A percentile compares a stretch with the other conserved stretches of the same genome.
Evolutionary conservation across 768 basidiomycete species (phyloP).

Genomic region (Xanthoconium stramineum): DNA sequence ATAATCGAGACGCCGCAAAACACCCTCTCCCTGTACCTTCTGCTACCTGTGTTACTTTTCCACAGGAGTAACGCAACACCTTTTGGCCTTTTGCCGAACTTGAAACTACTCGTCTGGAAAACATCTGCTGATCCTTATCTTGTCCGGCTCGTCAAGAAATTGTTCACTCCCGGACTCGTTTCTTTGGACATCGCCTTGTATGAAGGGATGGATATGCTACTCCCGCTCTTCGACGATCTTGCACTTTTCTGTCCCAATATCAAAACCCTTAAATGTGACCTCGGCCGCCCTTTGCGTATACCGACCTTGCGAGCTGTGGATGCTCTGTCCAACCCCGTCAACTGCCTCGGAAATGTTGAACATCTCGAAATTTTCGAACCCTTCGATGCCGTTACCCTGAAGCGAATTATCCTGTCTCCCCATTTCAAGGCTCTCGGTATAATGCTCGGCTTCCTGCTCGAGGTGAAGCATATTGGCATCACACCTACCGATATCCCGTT

Average conservation of each 20-base stretch:
- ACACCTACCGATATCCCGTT: not conserved
- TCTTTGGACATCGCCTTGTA: not conserved
- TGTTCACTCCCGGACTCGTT: not conserved
- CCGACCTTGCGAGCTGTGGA: not conserved
- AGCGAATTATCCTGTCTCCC: not conserved
- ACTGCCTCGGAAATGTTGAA: not conserved
- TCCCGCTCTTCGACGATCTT: not conserved
- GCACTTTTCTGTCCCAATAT: not conserved
- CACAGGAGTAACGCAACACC: too few species aligned
- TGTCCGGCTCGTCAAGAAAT: not conserved
- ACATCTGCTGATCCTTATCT: not conserved
- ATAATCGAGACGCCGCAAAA: not conserved
- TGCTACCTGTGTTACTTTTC: too few species aligned
- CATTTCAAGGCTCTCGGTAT: not conserved
- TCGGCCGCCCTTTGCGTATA: too few species aligned
- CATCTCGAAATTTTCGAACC: not conserved
- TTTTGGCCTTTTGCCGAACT: too few species aligned
- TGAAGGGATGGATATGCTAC: not conserved
- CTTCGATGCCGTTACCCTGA: not conserved
- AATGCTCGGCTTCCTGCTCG: not conserved
- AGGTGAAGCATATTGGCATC: too few species aligned
- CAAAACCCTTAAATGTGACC: not conserved
- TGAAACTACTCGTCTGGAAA: too few species aligned
- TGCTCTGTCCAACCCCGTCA: not conserved
- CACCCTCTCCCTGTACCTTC: not conserved